A percentile compares a stretch with the other conserved stretches of the same genome.
These are phyloP conservation scores for Oryza australiensis DNA, from an alignment of 176 grass and related monocot genomes.

Conservation along the genomic window DNA sequence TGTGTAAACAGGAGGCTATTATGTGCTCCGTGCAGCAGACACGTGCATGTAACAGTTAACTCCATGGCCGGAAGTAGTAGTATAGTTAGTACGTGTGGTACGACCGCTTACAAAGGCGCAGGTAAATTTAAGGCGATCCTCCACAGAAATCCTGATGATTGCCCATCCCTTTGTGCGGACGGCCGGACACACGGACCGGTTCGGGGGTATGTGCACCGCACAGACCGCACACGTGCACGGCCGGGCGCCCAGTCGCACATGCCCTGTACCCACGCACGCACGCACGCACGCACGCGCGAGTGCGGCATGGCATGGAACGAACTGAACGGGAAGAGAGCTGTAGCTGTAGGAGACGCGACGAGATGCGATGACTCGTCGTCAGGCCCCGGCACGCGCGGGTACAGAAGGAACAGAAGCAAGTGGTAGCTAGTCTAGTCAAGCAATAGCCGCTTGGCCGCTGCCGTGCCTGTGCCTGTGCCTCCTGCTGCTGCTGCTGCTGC, in stretches of 20 bases:
- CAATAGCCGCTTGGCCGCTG: too few relatives aligned
- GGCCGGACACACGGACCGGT: too few relatives aligned
- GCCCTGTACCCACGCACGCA: neutral
- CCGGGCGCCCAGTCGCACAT: neutral
- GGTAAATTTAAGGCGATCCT: neutral
- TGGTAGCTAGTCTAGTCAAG: too few relatives aligned
- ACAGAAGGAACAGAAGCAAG: neutral
- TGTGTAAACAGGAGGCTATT: neutral
- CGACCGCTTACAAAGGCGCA: neutral
- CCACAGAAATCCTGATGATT: neutral
- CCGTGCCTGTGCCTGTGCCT: too few relatives aligned
- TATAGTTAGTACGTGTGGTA: neutral
- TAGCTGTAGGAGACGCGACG: neutral
- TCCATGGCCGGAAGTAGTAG: too few relatives aligned
- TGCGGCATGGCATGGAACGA: too few relatives aligned
- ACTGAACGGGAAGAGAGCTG: neutral
- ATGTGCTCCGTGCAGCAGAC: neutral
- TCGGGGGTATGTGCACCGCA: neutral
- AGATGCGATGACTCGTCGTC: neutral
- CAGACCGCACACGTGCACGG: slow-evolving; percentile 12
- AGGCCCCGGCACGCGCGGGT: neutral
- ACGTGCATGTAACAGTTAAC: neutral
- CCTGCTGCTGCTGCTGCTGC: too few relatives aligned
- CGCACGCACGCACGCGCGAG: neutral
- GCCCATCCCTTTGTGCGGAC: too few relatives aligned